A percentile compares a stretch with the other conserved stretches of the same genome.
Evolutionary conservation across 495 filamentous ascomycete species (phyloP).

Genomic region (Cladorrhinum samala): DNA sequence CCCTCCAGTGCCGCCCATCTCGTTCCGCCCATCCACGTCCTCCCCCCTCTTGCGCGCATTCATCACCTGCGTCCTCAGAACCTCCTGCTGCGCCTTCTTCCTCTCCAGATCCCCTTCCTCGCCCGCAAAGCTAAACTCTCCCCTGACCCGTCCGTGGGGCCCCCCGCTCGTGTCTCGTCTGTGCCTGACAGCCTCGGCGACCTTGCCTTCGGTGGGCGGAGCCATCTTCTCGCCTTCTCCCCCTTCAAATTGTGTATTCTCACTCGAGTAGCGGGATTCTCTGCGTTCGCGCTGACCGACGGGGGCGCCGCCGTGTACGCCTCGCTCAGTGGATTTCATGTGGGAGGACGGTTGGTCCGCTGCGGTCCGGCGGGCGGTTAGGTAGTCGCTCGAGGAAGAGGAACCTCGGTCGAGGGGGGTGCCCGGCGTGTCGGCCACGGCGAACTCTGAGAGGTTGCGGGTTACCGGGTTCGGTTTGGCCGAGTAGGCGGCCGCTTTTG

Average conservation of each 20-base stretch:
- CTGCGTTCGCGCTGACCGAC: conserved; percentile 13
- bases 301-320: conserved; percentile 30
- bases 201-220: conserved; percentile 47
- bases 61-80: conserved; percentile 26
- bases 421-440: conserved; percentile 22
- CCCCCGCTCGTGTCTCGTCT: background rate
- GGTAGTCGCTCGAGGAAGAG: conserved; percentile 18
- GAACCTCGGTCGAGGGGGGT: conserved; percentile 7
- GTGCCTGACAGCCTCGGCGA: conserved; percentile 43
- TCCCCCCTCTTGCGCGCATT: conserved; percentile 22
- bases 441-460: conserved; percentile 44
- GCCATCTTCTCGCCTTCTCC: conserved; percentile 53
- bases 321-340: conserved; percentile 31
- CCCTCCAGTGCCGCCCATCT: background rate
- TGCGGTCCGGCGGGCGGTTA: conserved; percentile 20
- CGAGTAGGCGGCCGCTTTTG: conserved; percentile 44
- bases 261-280: conserved; percentile 9
- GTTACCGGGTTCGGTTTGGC: conserved; percentile 43
- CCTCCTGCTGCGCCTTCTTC: conserved; percentile 32
- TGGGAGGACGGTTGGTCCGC: conserved; percentile 15
- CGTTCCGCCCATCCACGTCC: conserved; percentile 19
- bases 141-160: conserved; percentile 18
- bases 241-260: conserved; percentile 18
- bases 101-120: conserved; percentile 36
- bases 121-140: conserved; percentile 22